These are phyloP conservation scores for Diaporthe vexans DNA, from an alignment of 2,329 filamentous ascomycete genomes.

Conservation along the genomic window DNA sequence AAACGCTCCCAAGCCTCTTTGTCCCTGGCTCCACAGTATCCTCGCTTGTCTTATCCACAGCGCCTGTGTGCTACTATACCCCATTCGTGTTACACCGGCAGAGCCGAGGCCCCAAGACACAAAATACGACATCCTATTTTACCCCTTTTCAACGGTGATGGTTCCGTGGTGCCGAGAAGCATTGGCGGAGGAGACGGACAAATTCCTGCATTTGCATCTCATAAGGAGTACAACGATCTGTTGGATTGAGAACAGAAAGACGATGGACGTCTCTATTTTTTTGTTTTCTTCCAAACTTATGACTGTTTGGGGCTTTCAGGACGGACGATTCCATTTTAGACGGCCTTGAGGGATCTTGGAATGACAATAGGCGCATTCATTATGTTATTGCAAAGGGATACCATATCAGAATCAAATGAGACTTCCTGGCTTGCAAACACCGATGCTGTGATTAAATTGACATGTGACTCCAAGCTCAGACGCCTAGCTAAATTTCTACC, in stretches of 20 bases:
- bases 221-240: constrained; percentile 28
- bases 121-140: background rate
- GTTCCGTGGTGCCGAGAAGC: background rate
- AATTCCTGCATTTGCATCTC: constrained; percentile 31
- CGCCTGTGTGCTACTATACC: constrained; percentile 30
- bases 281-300: background rate
- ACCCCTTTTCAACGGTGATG: background rate
- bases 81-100: constrained; percentile 7
- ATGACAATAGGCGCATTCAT: background rate
- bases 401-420: background rate
- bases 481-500: too few relatives aligned
- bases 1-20: constrained; percentile 27
- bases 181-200: background rate
- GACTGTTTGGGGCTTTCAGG: background rate
- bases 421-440: too few relatives aligned
- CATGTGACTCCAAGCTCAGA: background rate
- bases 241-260: constrained; percentile 13
- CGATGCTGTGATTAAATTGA: background rate
- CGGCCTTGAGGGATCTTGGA: background rate
- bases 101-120: background rate
- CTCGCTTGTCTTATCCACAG: constrained; percentile 18
- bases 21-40: constrained; percentile 19
- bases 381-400: background rate
- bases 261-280: background rate
- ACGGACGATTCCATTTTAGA: constrained; percentile 5